A percentile compares a stretch with the other conserved stretches of the same genome.
Conservation (phyloP, 768 basidiomycete genomes). For the Lyophyllum semitale region DNA sequence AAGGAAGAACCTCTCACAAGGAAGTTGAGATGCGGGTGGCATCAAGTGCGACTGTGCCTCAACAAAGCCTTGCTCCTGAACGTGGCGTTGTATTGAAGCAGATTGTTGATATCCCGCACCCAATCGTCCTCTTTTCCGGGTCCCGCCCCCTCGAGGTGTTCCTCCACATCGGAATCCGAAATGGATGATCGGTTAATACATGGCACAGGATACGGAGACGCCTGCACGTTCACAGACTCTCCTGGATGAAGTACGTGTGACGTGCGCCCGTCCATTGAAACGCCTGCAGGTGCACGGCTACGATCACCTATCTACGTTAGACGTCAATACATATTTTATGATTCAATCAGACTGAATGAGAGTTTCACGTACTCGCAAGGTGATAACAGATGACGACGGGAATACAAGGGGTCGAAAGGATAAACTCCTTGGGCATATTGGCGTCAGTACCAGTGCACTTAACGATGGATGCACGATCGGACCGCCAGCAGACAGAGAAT, state of each 20-base stretch:
- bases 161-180: conserved; percentile 47
- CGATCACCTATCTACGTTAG: conserved; percentile 72
- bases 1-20: neutral
- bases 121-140: conserved; percentile 90
- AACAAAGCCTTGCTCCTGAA: conserved; percentile 89
- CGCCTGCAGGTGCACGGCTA: conserved; percentile 82
- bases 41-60: conserved; percentile 68
- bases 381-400: conserved; percentile 77
- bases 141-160: conserved; percentile 63
- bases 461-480: conserved; percentile 95
- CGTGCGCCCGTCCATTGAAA: conserved; percentile 92
- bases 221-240: conserved; percentile 82
- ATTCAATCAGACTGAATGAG: neutral
- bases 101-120: conserved; percentile 95
- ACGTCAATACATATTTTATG: conserved; percentile 2
- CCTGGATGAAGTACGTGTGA: conserved; percentile 82
- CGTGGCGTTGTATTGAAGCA: conserved; percentile 93
- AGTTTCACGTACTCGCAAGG: conserved; percentile 58
- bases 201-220: conserved; percentile 88
- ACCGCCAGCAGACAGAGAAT: conserved; percentile 93
- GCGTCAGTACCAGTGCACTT: conserved; percentile 87
- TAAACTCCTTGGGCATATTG: conserved; percentile 92
- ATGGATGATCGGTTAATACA: conserved; percentile 90
- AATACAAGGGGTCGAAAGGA: conserved; percentile 92
- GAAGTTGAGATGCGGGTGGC: neutral